These are phyloP conservation scores for Penicillium chermesinum DNA, from an alignment of 495 filamentous ascomycete species.

Conservation along the genomic window DNA sequence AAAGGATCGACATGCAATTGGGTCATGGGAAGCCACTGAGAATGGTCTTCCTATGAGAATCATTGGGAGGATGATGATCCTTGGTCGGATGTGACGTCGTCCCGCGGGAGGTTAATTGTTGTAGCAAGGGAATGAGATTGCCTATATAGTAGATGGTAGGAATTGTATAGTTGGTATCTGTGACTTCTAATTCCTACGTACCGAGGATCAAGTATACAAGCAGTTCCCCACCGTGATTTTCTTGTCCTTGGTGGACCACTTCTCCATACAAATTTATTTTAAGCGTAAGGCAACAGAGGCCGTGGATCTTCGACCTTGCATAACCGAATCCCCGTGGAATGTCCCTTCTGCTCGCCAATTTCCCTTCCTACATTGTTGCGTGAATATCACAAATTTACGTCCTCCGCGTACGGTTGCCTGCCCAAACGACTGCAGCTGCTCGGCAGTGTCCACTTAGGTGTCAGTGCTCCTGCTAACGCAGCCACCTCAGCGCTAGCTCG, in stretches of 20 bases:
- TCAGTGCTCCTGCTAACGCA: conserved; percentile 12
- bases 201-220: background rate
- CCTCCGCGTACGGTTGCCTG: too few relatives aligned
- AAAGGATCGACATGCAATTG: background rate
- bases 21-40: background rate
- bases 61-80: background rate
- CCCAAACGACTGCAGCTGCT: too few relatives aligned
- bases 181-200: background rate
- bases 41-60: background rate
- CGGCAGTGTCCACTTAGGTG: background rate
- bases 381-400: too few relatives aligned
- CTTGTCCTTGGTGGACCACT: background rate
- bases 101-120: background rate
- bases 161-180: too few relatives aligned
- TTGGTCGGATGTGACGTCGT: conserved; percentile 2
- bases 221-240: background rate
- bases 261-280: background rate
- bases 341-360: background rate
- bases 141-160: too few relatives aligned
- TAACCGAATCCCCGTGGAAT: background rate
- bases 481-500: conserved; percentile 12
- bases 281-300: background rate
- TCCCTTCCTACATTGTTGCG: background rate
- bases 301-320: background rate
- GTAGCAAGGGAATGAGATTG: conserved; percentile 5